These are phyloP conservation scores for Tylopilus balloui DNA, from an alignment of 768 basidiomycete genomes.

Conservation along the genomic window DNA sequence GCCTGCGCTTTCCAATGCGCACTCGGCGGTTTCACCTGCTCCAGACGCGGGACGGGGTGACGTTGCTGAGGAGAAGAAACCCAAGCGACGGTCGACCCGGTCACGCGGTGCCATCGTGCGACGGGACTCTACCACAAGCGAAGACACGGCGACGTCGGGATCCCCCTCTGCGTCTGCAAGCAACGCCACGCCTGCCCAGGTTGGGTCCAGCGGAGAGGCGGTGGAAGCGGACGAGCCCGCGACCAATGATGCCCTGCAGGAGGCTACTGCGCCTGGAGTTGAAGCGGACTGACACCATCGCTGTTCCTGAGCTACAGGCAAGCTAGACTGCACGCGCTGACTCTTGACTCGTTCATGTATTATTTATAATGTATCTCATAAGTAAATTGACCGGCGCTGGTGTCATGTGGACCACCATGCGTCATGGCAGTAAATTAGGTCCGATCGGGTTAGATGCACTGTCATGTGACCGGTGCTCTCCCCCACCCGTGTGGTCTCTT, in stretches of 20 bases:
- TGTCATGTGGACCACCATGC: too few relatives aligned
- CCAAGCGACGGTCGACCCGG: slow-evolving; percentile 46
- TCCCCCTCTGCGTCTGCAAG: slow-evolving; percentile 32
- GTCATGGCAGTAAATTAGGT: too few relatives aligned
- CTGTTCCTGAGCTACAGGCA: slow-evolving; percentile 1
- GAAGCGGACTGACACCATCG: slow-evolving; percentile 2
- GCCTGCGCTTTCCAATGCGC: slow-evolving; percentile 32
- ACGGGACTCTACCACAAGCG: slow-evolving; percentile 51
- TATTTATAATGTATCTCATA: slow-evolving; percentile 18
- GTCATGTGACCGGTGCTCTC: too few relatives aligned
- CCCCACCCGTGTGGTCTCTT: too few relatives aligned
- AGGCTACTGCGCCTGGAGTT: neutral
- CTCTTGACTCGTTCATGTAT: neutral
- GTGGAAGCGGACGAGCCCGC: slow-evolving; percentile 12
- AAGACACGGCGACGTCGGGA: slow-evolving; percentile 37
- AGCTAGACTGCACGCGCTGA: neutral
- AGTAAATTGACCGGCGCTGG: too few relatives aligned
- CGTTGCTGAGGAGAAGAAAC: slow-evolving; percentile 18
- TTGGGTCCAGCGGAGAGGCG: slow-evolving; percentile 14
- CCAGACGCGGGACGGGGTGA: slow-evolving; percentile 16
- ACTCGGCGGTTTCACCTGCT: slow-evolving; percentile 23
- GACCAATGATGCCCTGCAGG: slow-evolving; percentile 5
- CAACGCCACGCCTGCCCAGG: slow-evolving; percentile 7
- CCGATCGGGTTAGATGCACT: too few relatives aligned
- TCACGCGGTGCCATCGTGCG: slow-evolving; percentile 39